Evolutionary conservation across 345 rosid genomes (phyloP), one percentile per base, ranked within the genome.

Genomic region (Euphorbia lathyris): DNA sequence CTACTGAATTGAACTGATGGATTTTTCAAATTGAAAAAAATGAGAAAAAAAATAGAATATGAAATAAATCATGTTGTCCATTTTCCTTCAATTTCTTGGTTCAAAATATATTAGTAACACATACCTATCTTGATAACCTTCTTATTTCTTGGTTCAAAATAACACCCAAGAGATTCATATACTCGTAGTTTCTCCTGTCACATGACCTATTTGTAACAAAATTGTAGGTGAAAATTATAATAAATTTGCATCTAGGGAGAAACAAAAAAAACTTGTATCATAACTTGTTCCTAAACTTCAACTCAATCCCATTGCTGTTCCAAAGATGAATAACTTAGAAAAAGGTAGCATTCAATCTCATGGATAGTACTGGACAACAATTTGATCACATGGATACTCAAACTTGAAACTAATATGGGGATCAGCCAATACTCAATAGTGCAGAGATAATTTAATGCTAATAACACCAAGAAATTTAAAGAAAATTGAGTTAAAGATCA

Each of bases 141-240:
- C 86, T 78, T 69, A 95, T 85, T 82, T 95, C 99, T 82, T 95
- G 99, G 85, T 92, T 95, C 78, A 95, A 75, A 85, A 95, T 92
- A 59, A 92, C n/a, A 19, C 84, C 84, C 58, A 85, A 88, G 68
- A 95, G 91, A 87, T 85, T 83, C 87, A 92, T 71, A 78, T 95
- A 97, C 74, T 95, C 99, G 7, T 82, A 79, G 77, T 87, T 88
- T 81, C 97, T 86, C 93, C 99, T 95, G 73, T 57, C 56, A 23
- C 78, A 14, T 56, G 20, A 79, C 25, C 51, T 25, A 59, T 11
- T 13, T 3, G 45, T 77, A 67, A 80, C 34, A 43, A 63, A 72
- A 63, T 59, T 72, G 34, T 29, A 71, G 25, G 70, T 60, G 1
- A 63, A 59, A 23, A 5, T 58, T 61, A 27, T 57, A 75, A 43